phyloP scores from a whole-genome alignment of 208 protist species.

The Crithidia mellificae region DNA sequence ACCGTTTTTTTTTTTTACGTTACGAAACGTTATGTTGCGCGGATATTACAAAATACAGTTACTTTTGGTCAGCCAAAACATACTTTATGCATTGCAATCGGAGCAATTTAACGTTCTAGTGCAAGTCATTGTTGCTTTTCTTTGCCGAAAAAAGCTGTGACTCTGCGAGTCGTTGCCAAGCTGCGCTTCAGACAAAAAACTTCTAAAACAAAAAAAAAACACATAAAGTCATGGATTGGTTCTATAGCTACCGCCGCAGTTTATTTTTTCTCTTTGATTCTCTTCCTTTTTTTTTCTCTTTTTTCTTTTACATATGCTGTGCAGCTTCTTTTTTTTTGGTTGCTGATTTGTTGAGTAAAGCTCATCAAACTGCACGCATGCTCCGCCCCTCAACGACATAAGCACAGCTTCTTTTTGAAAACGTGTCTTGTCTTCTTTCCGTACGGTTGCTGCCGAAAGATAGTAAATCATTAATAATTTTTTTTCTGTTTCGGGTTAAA shows the following conservation, averaged over 20 bases:
- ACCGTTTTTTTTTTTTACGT: not conserved
- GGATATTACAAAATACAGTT: too few species aligned
- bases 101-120: not conserved
- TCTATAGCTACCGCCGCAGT: not conserved
- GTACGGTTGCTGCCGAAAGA: not conserved
- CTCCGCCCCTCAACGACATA: not conserved
- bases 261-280: not conserved
- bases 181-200: too few species aligned
- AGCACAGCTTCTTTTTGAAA: not conserved
- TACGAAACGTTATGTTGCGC: not conserved
- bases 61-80: too few species aligned
- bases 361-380: not conserved
- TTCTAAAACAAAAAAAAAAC: not conserved
- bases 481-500: too few species aligned
- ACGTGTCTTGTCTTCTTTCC: not conserved
- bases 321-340: not conserved
- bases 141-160: not conserved
- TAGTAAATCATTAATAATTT: too few species aligned
- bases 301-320: conserved; percentile 7
- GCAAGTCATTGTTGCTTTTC: not conserved
- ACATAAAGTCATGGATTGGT: too few species aligned
- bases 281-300: not conserved
- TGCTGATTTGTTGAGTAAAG: not conserved
- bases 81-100: not conserved
- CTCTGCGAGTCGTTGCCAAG: not conserved